These are phyloP conservation scores for Pseudogymnoascus sp. DNA, from an alignment of 2,329 filamentous ascomycete species.

Conservation along the genomic window DNA sequence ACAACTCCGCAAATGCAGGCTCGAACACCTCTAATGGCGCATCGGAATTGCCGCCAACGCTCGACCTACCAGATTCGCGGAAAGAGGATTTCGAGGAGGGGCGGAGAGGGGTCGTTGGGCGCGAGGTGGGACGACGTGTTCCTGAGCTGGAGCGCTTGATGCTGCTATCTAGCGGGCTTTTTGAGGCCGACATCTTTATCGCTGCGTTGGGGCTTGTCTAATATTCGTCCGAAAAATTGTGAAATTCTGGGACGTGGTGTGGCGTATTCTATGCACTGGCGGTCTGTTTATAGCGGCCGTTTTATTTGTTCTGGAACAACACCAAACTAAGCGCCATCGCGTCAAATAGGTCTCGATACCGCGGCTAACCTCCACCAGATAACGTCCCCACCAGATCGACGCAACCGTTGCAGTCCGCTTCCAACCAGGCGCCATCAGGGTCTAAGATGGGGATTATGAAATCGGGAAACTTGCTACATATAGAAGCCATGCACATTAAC, in stretches of 20 bases:
- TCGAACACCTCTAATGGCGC: conserved; percentile 77
- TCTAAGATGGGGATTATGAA: not conserved
- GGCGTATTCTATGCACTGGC: not conserved
- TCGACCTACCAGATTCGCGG: conserved; percentile 58
- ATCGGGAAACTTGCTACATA: not conserved
- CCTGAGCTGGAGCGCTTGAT: conserved; percentile 22
- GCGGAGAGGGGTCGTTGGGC: conserved; percentile 83
- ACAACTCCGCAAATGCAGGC: conserved; percentile 84
- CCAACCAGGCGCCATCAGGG: not conserved
- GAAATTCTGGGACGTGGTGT: not conserved
- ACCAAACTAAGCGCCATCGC: conserved; percentile 4
- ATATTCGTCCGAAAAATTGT: no score
- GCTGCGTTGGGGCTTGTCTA: not conserved
- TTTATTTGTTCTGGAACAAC: not conserved
- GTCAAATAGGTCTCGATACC: not conserved
- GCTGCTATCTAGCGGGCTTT: conserved; percentile 22
- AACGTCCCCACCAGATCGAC: conserved; percentile 5
- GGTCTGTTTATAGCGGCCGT: not conserved
- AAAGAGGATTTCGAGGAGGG: conserved; percentile 84
- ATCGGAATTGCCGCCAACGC: conserved; percentile 42
- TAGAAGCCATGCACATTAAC: not conserved
- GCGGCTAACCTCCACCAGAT: conserved; percentile 4
- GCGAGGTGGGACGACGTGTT: conserved; percentile 30
- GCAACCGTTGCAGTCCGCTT: not conserved
- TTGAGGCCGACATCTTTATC: conserved; percentile 19